These are phyloP conservation scores for Eragrostis curvula DNA, from an alignment of 176 grass and related monocot genomes.

Conservation along the genomic window DNA sequence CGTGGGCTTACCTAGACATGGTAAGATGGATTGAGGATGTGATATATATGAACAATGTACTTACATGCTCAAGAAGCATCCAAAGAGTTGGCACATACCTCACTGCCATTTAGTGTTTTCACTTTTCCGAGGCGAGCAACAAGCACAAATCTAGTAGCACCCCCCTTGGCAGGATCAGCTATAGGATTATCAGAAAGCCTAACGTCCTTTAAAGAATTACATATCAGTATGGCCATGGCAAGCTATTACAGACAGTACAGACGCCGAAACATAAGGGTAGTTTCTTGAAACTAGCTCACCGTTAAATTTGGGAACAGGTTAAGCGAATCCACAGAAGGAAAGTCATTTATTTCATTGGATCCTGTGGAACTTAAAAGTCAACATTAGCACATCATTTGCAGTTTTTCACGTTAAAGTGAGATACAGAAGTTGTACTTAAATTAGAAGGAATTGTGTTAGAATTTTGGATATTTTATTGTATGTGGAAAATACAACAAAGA, in stretches of 20 bases:
- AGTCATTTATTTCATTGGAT: constrained; percentile 70
- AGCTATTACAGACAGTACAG: constrained; percentile 17
- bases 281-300: constrained; percentile 59
- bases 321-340: constrained; percentile 87
- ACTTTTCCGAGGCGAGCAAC: constrained; percentile 82
- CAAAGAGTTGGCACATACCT: constrained; percentile 43
- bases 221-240: constrained; percentile 27
- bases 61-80: background rate
- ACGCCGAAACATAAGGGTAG: background rate
- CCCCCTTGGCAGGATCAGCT: constrained; percentile 79
- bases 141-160: constrained; percentile 79
- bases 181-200: constrained; percentile 97
- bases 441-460: background rate
- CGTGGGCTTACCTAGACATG: constrained; percentile 70
- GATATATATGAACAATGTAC: constrained; percentile 17
- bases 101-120: constrained; percentile 85
- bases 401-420: background rate
- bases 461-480: background rate
- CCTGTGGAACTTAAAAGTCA: constrained; percentile 49
- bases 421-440: background rate
- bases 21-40: background rate
- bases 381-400: background rate
- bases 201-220: constrained; percentile 73
- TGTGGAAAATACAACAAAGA: constrained; percentile 17
- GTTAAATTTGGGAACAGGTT: constrained; percentile 85